These are phyloP conservation scores for Pseudogymnoascus destructans DNA, from an alignment of 2,329 filamentous ascomycete species.

Conservation along the genomic window DNA sequence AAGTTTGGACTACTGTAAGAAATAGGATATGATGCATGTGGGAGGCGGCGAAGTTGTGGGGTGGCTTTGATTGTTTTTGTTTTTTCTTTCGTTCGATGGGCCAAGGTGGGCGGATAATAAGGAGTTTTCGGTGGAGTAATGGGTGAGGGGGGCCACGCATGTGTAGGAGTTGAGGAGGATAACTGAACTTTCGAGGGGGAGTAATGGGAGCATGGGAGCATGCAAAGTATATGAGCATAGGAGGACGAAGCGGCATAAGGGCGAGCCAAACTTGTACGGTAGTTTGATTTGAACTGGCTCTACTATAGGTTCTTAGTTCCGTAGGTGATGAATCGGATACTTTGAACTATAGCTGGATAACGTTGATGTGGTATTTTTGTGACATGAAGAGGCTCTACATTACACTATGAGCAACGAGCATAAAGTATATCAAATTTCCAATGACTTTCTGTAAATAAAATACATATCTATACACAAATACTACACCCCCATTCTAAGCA, in stretches of 20 bases:
- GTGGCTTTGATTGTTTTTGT: background rate
- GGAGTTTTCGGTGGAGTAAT: background rate
- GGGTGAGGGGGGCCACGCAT: background rate
- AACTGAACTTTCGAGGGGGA: background rate
- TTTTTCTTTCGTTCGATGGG: background rate
- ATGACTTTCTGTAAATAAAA: conserved; percentile 7
- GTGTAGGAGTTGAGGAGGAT: background rate
- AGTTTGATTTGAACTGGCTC: background rate
- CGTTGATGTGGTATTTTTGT: background rate
- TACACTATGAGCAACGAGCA: background rate
- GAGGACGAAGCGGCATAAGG: background rate
- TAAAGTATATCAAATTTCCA: background rate
- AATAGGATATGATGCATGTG: background rate
- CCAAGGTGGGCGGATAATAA: background rate
- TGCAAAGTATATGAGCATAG: background rate
- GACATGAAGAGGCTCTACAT: background rate
- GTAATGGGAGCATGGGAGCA: background rate
- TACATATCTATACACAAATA: conserved; percentile 9
- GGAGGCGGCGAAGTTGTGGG: background rate
- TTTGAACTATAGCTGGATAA: background rate
- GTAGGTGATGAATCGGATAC: background rate
- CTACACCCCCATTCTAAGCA: background rate
- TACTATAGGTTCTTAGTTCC: background rate
- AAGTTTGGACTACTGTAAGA: conserved; percentile 1
- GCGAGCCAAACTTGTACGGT: background rate